These are phyloP conservation scores for Diospyros lotus DNA, from an alignment of 148 eudicot genomes.

Conservation along the genomic window DNA sequence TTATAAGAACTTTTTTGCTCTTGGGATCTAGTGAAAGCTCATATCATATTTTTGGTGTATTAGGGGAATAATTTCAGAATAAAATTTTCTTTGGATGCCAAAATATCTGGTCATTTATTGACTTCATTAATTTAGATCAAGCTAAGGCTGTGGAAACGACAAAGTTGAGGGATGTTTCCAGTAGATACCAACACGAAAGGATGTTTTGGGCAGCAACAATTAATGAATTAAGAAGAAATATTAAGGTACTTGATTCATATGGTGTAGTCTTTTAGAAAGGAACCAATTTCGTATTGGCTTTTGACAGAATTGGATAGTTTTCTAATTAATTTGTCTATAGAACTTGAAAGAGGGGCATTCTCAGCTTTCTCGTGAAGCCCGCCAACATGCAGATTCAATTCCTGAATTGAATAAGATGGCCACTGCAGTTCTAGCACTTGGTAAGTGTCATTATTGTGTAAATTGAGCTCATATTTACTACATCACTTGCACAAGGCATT, in stretches of 20 bases:
- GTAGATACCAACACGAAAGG: constrained; percentile 61
- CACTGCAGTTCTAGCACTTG: constrained; percentile 70
- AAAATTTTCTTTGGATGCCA: constrained; percentile 3
- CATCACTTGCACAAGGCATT: no score
- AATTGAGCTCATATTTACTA: neutral
- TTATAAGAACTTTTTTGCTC: constrained; percentile 5
- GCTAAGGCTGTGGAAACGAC: constrained; percentile 58
- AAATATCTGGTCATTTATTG: neutral
- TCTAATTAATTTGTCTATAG: constrained; percentile 30
- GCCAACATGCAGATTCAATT: constrained; percentile 70
- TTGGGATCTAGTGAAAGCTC: constrained; percentile 27
- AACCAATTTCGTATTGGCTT: neutral
- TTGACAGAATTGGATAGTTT: neutral
- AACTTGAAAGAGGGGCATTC: constrained; percentile 67
- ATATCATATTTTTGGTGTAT: neutral
- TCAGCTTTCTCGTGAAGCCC: constrained; percentile 72
- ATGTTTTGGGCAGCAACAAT: constrained; percentile 58
- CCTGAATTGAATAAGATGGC: constrained; percentile 80
- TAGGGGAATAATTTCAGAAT: neutral
- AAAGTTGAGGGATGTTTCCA: constrained; percentile 49
- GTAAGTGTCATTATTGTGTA: constrained; percentile 29
- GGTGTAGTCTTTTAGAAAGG: neutral
- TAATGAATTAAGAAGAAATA: constrained; percentile 40
- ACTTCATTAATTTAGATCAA: constrained; percentile 35
- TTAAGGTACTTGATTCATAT: constrained; percentile 44